Evolutionary conservation across 768 basidiomycete species (phyloP).

Genomic region (Crepidotus variabilis): DNA sequence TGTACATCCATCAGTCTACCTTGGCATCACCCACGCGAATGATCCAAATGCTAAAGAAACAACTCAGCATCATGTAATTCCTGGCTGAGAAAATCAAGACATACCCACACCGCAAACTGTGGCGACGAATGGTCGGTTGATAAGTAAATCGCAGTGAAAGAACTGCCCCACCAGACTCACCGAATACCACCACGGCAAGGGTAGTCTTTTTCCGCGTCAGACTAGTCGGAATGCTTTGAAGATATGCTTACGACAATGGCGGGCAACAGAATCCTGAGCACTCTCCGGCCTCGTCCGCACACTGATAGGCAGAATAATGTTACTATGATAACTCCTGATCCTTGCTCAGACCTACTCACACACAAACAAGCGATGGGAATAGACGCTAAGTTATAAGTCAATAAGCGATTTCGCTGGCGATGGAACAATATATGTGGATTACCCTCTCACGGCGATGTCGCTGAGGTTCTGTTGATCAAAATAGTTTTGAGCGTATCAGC

Average conservation of each 20-base stretch:
- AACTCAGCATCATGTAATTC: not conserved
- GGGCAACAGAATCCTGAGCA: conserved; percentile 9
- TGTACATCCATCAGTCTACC: not conserved
- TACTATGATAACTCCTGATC: not conserved
- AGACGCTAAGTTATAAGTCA: conserved; percentile 9
- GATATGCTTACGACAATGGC: conserved; percentile 11
- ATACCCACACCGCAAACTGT: not conserved
- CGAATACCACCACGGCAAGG: conserved; percentile 10
- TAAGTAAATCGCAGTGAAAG: not conserved
- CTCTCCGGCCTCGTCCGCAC: conserved; percentile 14
- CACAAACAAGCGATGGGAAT: conserved; percentile 16
- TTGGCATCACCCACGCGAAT: not conserved
- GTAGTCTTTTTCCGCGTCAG: no score
- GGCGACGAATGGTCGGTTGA: not conserved
- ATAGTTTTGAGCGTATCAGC: not conserved
- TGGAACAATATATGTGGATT: not conserved
- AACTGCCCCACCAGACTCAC: not conserved
- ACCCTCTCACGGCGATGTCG: conserved; percentile 19
- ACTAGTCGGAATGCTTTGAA: no score
- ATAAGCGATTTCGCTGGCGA: not conserved
- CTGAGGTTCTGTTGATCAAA: conserved; percentile 14
- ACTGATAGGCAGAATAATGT: conserved; percentile 3
- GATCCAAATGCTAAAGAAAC: conserved; percentile 6
- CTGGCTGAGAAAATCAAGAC: not conserved
- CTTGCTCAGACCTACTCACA: conserved; percentile 4